A percentile compares a stretch with the other conserved stretches of the same genome.
Conservation (phyloP, 495 filamentous ascomycete genomes). For the Eremomyces bilateralis region DNA sequence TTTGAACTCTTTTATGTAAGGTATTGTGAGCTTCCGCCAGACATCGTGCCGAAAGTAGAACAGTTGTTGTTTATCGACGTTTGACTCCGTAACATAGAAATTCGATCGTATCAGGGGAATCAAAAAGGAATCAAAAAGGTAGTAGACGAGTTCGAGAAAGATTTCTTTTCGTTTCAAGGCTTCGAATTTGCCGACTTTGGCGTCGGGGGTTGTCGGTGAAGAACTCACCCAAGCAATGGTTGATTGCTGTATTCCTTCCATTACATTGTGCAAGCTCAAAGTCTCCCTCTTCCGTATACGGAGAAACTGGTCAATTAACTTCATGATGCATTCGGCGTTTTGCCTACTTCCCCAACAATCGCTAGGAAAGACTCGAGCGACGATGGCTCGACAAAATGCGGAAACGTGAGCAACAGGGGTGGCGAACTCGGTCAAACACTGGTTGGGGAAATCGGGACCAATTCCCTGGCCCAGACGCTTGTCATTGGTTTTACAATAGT, state of each 20-base stretch:
- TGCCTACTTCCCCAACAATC: slow-evolving; percentile 49
- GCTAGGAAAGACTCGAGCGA: slow-evolving; percentile 52
- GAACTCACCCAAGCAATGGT: slow-evolving; percentile 51
- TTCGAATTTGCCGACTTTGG: slow-evolving; percentile 36
- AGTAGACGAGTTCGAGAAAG: slow-evolving; percentile 72
- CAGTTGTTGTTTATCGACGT: slow-evolving; percentile 51
- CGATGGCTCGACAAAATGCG: slow-evolving; percentile 64
- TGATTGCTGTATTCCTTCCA: slow-evolving; percentile 51
- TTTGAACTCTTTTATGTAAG: slow-evolving; percentile 48
- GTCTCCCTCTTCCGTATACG: slow-evolving; percentile 59
- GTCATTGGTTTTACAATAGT: slow-evolving; percentile 52
- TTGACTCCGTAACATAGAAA: slow-evolving; percentile 90
- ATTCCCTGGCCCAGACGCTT: too few species aligned
- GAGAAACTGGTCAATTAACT: slow-evolving; percentile 55
- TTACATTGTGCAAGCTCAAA: slow-evolving; percentile 55
- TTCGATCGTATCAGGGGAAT: slow-evolving; percentile 71
- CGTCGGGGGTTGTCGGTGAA: slow-evolving; percentile 13
- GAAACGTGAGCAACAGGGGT: slow-evolving; percentile 52
- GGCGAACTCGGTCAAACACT: slow-evolving; percentile 43
- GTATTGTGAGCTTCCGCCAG: slow-evolving; percentile 58
- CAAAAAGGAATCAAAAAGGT: slow-evolving; percentile 73
- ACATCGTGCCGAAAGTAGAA: slow-evolving; percentile 93
- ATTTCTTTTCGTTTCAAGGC: slow-evolving; percentile 73
- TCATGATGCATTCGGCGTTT: slow-evolving; percentile 39
- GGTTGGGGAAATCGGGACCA: too few species aligned